phyloP scores from a whole-genome alignment of 2,329 filamentous ascomycete species.

The Neocatenulostroma microsporum region DNA sequence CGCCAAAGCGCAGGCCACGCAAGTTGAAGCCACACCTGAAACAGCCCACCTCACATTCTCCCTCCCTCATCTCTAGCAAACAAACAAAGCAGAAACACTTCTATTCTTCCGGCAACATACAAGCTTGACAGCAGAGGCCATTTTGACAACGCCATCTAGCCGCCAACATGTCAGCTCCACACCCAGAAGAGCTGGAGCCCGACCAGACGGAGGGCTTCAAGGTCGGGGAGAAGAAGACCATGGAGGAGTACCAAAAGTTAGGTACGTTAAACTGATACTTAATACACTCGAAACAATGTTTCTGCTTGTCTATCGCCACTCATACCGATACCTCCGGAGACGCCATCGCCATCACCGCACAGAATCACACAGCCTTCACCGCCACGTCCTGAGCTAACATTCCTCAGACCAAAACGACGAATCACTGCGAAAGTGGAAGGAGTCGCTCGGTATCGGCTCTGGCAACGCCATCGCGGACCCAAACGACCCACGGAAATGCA shows the following conservation, averaged over 20 bases:
- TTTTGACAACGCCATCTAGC: too few species aligned
- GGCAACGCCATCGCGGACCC: conserved; percentile 45
- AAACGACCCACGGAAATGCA: conserved; percentile 79
- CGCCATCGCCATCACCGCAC: not conserved
- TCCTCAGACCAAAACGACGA: conserved; percentile 65
- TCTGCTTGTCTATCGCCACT: too few species aligned
- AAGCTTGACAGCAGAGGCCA: too few species aligned
- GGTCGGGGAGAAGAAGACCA: conserved; percentile 91
- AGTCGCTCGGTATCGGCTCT: conserved; percentile 78
- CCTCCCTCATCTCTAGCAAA: too few species aligned
- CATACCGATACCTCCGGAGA: too few species aligned
- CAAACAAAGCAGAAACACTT: too few species aligned
- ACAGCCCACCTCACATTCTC: too few species aligned
- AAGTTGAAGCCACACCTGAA: too few species aligned
- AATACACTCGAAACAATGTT: not conserved
- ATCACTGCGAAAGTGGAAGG: conserved; percentile 94
- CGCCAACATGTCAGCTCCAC: conserved; percentile 28
- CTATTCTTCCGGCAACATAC: too few species aligned
- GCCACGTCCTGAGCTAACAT: not conserved
- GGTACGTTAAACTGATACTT: conserved; percentile 32
- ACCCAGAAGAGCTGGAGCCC: conserved; percentile 72
- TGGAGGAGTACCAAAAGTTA: conserved; percentile 89
- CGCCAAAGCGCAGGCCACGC: too few species aligned
- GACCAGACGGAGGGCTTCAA: conserved; percentile 94
- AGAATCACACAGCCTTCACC: not conserved